Evolutionary conservation across 352 stramenopile species (phyloP), one percentile per base, ranked within the genome.

Genomic region (Phytophthora hybrid): DNA sequence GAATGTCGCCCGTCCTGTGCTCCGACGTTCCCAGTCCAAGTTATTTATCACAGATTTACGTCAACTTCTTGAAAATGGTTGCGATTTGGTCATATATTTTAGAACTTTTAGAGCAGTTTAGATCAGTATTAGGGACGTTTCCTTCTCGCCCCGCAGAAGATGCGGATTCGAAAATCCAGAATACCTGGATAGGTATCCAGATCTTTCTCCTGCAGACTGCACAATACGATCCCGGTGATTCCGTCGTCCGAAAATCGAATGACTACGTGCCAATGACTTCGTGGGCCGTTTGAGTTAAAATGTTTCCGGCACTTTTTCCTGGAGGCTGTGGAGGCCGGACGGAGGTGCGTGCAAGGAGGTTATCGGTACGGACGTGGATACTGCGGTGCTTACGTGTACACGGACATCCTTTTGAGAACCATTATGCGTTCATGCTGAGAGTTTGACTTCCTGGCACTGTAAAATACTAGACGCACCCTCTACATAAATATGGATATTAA

Each of bases 221-320:
- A n/a, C n/a, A n/a, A n/a, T n/a, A n/a, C n/a, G n/a, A n/a, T n/a
- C n/a, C n/a, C n/a, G n/a, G n/a, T n/a, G 53, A 73, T 31, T 1
- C 57, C 6, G 11, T 73, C 3, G 65, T 66, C 1, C 58, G 57
- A 4, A 64, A 77, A 14, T 66, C 63, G 1, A 55, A 63, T 3
- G 29, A n/a, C 14, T 73, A 67, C 8, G 41, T 59, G 1, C 11
- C 66, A 2, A 21, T 31, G 13, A 19, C 14, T 5, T 53, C 26
- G 16, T 73, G 58, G 32, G 57, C 57, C 5, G 26, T 11, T 1
- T 66, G 47, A 13, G 10, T 44, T 0, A 31, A 18, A 3, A 83
- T 78, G 77, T 76, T 79, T 39, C 32, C 52, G 69, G 39, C 2
- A 63, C 55, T 80, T 4, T 77, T 83, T 59, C 66, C 73, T 3